Base-by-base conservation (phyloP, 2,329 filamentous ascomycete species). In the Bimuria novae-zelandiae region DNA sequence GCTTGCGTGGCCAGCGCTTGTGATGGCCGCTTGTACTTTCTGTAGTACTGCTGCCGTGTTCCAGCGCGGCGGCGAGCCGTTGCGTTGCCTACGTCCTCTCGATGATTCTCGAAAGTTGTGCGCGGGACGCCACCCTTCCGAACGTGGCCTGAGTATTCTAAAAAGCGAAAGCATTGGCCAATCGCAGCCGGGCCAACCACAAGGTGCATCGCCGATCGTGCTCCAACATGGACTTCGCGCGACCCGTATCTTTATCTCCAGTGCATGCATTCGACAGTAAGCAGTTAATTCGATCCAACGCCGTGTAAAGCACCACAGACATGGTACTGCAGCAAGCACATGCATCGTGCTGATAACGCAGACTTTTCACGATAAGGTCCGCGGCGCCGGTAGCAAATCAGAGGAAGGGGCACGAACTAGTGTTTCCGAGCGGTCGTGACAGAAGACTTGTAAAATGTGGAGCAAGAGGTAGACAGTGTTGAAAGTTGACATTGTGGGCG, bases 61-160 rank as follows among this genome's bases (percentile, higher is more conserved):
- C n/a, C 33, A 27, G 21, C 10, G 22, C 23, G 14, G 27, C 17
- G 30, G 7, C 4, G 32, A 27, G 17, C 27, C 4, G 44, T 11
- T 29, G 32, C 23, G 33, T 11, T 35, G 44, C 27, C 27, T n/a
- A n/a, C n/a, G n/a, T n/a, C 43, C 37, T 30, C 43, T 47, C 29
- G 47, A 42, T 30, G 12, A 19, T 42, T 41, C 27, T 36, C 21
- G 37, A 27, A 48, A 40, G 35, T 16, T n/a, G 46, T 16, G 35
- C 25, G 21, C 17, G 33, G 16, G 46, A 35, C 27, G 47, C 46
- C 33, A 49, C 35, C 37, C 4, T 8, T 49, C 12, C 46, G 27
- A 12, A 40, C 17, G n/a, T 17, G 46, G 25, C 25, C 46, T 30
- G 36, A 40, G 46, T 23, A 8, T 2, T 11, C 22, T 17, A 6